Conservation (phyloP, 192 early-diverging fungal genomes). For the Borealophlyctis nickersoniae region DNA sequence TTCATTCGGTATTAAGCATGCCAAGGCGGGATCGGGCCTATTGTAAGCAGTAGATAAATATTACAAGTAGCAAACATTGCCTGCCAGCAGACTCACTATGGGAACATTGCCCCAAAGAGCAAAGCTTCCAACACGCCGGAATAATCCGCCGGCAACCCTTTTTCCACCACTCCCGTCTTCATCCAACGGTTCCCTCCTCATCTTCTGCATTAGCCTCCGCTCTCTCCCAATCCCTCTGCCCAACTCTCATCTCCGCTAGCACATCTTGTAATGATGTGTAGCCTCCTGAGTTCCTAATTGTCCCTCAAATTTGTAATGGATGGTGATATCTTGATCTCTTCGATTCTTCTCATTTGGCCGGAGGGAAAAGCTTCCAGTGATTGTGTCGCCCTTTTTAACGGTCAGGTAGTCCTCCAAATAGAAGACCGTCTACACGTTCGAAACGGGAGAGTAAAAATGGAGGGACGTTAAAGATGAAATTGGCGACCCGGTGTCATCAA, state of each 20-base stretch:
- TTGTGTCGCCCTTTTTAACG: slow-evolving; percentile 69
- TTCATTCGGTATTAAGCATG: too few relatives aligned
- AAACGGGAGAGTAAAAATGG: background rate
- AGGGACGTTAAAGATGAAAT: too few relatives aligned
- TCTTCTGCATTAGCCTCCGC: background rate
- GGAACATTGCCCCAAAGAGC: too few relatives aligned
- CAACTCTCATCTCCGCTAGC: slow-evolving; percentile 29
- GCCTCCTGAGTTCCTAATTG: slow-evolving; percentile 47
- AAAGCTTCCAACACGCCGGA: too few relatives aligned
- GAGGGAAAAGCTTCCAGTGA: slow-evolving; percentile 66
- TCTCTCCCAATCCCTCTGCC: slow-evolving; percentile 1
- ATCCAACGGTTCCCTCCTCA: slow-evolving; percentile 3
- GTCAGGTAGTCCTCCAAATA: slow-evolving; percentile 75
- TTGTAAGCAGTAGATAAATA: too few relatives aligned
- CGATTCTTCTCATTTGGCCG: slow-evolving; percentile 80
- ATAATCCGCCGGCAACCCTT: too few relatives aligned
- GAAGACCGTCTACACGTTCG: slow-evolving; percentile 78
- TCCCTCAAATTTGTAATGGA: slow-evolving; percentile 68
- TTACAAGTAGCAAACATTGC: too few relatives aligned
- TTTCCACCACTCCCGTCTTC: too few relatives aligned
- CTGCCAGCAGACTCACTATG: too few relatives aligned
- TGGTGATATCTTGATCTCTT: slow-evolving; percentile 89
- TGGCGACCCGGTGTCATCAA: too few relatives aligned
- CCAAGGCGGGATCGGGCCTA: too few relatives aligned
- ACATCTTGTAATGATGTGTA: slow-evolving; percentile 70